Evolutionary conservation across 2,329 filamentous ascomycete species (phyloP).

Genomic region (Corynespora cassiicola): DNA sequence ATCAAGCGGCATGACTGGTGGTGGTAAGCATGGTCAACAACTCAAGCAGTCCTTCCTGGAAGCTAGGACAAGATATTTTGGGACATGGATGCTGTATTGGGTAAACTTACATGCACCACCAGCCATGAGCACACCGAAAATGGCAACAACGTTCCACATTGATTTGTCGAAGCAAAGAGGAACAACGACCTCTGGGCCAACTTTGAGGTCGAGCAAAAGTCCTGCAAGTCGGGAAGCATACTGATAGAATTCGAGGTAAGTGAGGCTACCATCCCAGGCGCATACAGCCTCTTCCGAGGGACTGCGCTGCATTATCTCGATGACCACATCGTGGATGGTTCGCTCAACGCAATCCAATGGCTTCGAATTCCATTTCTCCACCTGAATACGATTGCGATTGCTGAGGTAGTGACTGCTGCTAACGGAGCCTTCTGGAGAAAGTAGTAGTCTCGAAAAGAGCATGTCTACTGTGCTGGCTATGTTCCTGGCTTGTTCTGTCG

Average conservation of each 20-base stretch:
- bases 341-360: conserved; percentile 16
- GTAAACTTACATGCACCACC: conserved; percentile 35
- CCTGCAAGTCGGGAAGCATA: conserved; percentile 19
- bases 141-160: conserved; percentile 37
- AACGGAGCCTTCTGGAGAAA: conserved; percentile 9
- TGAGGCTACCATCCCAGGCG: conserved; percentile 34
- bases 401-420: conserved; percentile 18
- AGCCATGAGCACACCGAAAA: conserved; percentile 38
- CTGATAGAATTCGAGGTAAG: conserved; percentile 27
- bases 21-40: conserved; percentile 8
- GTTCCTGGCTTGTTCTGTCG: conserved; percentile 31
- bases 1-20: conserved; percentile 24
- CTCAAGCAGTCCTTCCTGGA: too few relatives aligned
- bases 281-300: conserved; percentile 27
- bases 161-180: conserved; percentile 42
- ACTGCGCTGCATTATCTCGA: conserved; percentile 6
- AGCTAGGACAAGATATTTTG: too few relatives aligned
- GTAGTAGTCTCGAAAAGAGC: conserved; percentile 17
- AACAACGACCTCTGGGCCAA: conserved; percentile 31
- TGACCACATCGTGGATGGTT: conserved; percentile 27
- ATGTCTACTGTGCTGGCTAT: conserved; percentile 28
- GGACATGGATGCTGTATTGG: too few relatives aligned
- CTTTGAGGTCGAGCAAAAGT: conserved; percentile 22
- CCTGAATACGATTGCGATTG: conserved; percentile 21
- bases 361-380: conserved; percentile 28